phyloP scores from a whole-genome alignment of 1,284 basidiomycete species.

The Cryptococcus wingfieldii region DNA sequence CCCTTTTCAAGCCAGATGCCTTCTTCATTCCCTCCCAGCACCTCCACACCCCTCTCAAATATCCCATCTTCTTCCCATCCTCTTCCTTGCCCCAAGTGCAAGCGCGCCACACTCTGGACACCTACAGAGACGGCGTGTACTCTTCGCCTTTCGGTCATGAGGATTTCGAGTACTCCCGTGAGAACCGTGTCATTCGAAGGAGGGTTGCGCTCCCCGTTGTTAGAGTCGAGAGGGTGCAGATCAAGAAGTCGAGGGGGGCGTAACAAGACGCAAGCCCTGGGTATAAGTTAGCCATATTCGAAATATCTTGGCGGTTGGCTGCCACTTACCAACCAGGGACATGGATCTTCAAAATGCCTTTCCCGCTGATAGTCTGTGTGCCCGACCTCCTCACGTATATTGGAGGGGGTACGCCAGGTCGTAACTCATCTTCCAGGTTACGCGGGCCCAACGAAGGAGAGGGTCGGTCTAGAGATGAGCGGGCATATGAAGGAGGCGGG shows the following conservation, averaged over 20 bases:
- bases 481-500: slow-evolving; percentile 28
- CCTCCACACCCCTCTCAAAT: slow-evolving; percentile 43
- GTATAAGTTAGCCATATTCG: slow-evolving; percentile 3
- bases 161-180: slow-evolving; percentile 42
- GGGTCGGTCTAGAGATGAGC: slow-evolving; percentile 29
- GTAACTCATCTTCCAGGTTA: slow-evolving; percentile 22
- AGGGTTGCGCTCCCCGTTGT: slow-evolving; percentile 21
- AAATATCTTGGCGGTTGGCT: not conserved
- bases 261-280: slow-evolving; percentile 38
- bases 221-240: slow-evolving; percentile 32
- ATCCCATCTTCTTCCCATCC: slow-evolving; percentile 47
- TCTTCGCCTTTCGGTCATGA: slow-evolving; percentile 42
- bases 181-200: slow-evolving; percentile 45
- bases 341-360: slow-evolving; percentile 35
- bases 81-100: slow-evolving; percentile 32
- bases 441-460: slow-evolving; percentile 29
- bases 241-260: slow-evolving; percentile 33
- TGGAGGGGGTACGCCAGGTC: slow-evolving; percentile 38
- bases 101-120: slow-evolving; percentile 34
- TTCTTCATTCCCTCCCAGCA: slow-evolving; percentile 29
- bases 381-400: slow-evolving; percentile 35
- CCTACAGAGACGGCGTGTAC: slow-evolving; percentile 42
- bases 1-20: slow-evolving; percentile 47
- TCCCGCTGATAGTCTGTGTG: slow-evolving; percentile 23
- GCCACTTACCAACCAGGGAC: slow-evolving; percentile 36